Evolutionary conservation across 2,329 filamentous ascomycete species (phyloP), one percentile per base, ranked within the genome.

Genomic region (Aspergillus arachidicola): DNA sequence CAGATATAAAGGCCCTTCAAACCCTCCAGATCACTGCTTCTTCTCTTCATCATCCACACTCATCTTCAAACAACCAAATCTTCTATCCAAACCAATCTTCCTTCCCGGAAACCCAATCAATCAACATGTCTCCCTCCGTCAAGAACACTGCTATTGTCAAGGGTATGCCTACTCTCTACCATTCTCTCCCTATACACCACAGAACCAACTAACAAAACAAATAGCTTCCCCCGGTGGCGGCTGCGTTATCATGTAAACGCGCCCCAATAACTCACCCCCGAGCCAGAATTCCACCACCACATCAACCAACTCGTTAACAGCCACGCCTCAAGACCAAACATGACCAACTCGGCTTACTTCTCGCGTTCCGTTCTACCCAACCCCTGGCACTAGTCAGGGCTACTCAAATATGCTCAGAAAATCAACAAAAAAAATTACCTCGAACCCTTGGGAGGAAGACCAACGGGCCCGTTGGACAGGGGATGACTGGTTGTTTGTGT

Each of bases 171-270:
- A 21, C 28, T 28, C 48, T 9, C 48, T 6, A 46, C 14, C 43
- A 21, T 2, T 12, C 19, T 16, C 6, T 26, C 14, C n/a, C 16
- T 7, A 7, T 19, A 19, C 4, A 12, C 1, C 10, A n/a, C 9
- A 50, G 30, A 19, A 34, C 6, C 43, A 16, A 23, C 60, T 67
- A 60, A 67, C 58, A 62, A 30, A 7, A 34, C n/a, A n/a, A 34
- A n/a, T 53, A 60, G 69, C 69, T 54, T 68, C 68, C 57, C 72
- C 73, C 61, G 71, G 71, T 36, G 71, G 70, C 59, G 73, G 73
- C 63, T 75, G 73, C 65, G 66, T 73, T 43, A 64, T 75, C 58
- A 75, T 75, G 73, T 74, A 69, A 69, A 69, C 58, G 28, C 46
- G n/a, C 60, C 45, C 26, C 28, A 36, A 23, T 57, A 46, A 41